Evolutionary conservation across 108 stramenopile genomes (phyloP).

Genomic region (Aurantiochytrium sp.): DNA sequence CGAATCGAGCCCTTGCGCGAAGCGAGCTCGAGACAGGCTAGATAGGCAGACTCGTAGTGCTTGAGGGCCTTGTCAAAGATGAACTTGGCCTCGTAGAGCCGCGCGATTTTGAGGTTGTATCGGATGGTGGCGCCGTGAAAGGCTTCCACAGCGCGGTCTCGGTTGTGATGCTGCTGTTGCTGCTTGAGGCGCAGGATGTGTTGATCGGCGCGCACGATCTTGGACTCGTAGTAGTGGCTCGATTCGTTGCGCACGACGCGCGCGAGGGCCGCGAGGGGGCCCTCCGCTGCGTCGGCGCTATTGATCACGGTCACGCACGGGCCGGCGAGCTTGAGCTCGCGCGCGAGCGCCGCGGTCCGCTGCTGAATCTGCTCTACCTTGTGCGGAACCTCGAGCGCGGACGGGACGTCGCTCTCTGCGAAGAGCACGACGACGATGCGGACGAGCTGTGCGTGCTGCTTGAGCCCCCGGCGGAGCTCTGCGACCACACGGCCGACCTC

Average conservation of each 20-base stretch:
- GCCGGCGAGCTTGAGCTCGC: not conserved
- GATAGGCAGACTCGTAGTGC: not conserved
- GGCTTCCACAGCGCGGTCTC: not conserved
- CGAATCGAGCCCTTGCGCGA: not conserved
- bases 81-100: not conserved
- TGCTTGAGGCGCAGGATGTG: not conserved
- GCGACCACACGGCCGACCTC: not conserved
- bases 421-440: not conserved
- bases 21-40: not conserved
- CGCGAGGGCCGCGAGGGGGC: not conserved
- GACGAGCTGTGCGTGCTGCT: not conserved
- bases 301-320: not conserved
- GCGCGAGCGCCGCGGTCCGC: not conserved
- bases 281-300: not conserved
- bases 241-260: not conserved
- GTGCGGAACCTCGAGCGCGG: not conserved
- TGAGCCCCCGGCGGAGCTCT: not conserved
- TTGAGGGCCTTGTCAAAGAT: not conserved
- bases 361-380: not conserved
- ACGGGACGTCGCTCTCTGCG: slow-evolving; percentile 10
- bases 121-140: not conserved
- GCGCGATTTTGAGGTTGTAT: not conserved
- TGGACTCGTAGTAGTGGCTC: not conserved
- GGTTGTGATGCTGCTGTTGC: not conserved
- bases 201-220: not conserved